Evolutionary conservation across 305 asterid genomes (phyloP).

Genomic region (Withania somnifera): DNA sequence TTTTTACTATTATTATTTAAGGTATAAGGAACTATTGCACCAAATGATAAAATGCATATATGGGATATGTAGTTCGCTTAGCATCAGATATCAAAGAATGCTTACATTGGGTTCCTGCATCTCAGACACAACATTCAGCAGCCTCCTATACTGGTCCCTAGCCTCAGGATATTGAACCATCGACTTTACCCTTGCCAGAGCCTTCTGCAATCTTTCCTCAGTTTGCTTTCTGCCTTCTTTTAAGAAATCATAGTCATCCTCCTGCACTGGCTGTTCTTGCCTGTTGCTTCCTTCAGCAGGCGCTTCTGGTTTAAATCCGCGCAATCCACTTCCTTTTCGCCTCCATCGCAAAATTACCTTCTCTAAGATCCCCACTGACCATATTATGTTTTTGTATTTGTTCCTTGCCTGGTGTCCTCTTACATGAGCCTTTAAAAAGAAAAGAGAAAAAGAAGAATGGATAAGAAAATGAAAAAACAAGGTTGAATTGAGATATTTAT

Average conservation of each 20-base stretch:
- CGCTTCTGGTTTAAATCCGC: conserved; percentile 63
- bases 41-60: conserved; percentile 2
- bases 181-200: conserved; percentile 87
- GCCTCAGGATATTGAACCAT: conserved; percentile 99
- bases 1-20: background rate
- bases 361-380: conserved; percentile 93
- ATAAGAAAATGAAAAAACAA: conserved; percentile 1
- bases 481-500: background rate
- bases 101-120: conserved; percentile 74
- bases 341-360: conserved; percentile 87
- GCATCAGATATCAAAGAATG: background rate
- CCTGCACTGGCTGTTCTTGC: conserved; percentile 29
- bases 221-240: conserved; percentile 90
- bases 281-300: conserved; percentile 32
- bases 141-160: conserved; percentile 81
- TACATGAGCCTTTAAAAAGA: conserved; percentile 69
- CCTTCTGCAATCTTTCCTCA: conserved; percentile 73
- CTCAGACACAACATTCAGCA: conserved; percentile 79
- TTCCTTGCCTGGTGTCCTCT: conserved; percentile 98
- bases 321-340: conserved; percentile 82
- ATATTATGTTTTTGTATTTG: conserved; percentile 64
- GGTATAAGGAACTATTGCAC: background rate
- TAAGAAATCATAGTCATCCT: conserved; percentile 77
- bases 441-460: conserved; percentile 7
- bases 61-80: background rate